Evolutionary conservation across 805 yeast genomes (phyloP).

Genomic region (Cyberlindnera sargentensis): DNA sequence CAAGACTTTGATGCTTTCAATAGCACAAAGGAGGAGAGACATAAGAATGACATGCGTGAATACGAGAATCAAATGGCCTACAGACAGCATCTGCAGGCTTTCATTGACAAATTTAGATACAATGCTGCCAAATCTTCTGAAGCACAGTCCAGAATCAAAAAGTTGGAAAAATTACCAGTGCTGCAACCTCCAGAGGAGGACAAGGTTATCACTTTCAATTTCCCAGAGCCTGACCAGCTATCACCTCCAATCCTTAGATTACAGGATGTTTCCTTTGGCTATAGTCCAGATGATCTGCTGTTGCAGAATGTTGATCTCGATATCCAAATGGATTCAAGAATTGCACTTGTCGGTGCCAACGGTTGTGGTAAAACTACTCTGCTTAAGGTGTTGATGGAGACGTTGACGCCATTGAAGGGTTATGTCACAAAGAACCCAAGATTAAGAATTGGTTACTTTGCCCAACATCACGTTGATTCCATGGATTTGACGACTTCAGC

Average conservation of each 20-base stretch:
- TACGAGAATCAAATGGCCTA: conserved; percentile 97
- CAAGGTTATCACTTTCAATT: conserved; percentile 72
- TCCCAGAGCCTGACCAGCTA: conserved; percentile 90
- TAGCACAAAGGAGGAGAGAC: conserved; percentile 89
- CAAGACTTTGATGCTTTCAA: conserved; percentile 91
- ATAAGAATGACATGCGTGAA: conserved; percentile 87
- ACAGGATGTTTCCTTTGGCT: conserved; percentile 82
- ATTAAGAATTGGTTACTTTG: conserved; percentile 91
- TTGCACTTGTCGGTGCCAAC: conserved; percentile 97
- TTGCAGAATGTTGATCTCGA: conserved; percentile 78
- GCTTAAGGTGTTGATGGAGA: conserved; percentile 78
- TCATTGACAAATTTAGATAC: conserved; percentile 93
- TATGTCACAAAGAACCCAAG: conserved; percentile 74
- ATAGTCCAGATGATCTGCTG: conserved; percentile 55
- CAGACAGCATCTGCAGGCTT: conserved; percentile 87
- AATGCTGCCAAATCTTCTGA: conserved; percentile 97
- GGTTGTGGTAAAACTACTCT: conserved; percentile 99
- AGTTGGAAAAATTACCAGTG: conserved; percentile 87
- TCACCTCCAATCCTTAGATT: conserved; percentile 93
- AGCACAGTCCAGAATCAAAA: conserved; percentile 97
- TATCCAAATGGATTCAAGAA: conserved; percentile 88
- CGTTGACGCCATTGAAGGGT: conserved; percentile 68
- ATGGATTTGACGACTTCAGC: conserved; percentile 85
- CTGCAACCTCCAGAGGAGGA: conserved; percentile 95
- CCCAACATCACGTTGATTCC: conserved; percentile 98